A percentile compares a stretch with the other conserved stretches of the same genome.
phyloP scores from a whole-genome alignment of 108 stramenopile species.

The Skeletonema tropicum region DNA sequence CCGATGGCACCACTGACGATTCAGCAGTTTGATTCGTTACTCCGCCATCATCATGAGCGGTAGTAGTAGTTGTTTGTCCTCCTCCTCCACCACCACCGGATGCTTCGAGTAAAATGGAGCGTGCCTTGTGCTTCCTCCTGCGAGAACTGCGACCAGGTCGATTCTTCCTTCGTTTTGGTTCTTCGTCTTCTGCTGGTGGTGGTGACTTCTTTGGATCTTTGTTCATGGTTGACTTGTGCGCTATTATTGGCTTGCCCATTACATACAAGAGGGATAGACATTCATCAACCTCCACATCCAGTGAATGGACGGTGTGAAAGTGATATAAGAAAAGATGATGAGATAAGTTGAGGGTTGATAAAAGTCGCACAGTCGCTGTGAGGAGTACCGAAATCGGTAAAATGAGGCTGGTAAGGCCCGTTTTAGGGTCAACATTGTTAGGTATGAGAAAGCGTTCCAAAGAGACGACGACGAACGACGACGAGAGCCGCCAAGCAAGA shows the following conservation, averaged over 20 bases:
- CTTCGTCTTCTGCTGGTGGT: background rate
- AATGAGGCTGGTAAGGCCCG: no score
- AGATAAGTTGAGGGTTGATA: no score
- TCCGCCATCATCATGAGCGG: no score
- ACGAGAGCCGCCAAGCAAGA: no score
- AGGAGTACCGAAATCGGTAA: no score
- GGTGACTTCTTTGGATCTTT: background rate
- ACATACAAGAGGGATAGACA: no score
- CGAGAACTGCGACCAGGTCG: conserved; percentile 21
- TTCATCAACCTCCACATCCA: no score
- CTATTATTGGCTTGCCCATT: background rate
- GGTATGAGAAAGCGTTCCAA: no score
- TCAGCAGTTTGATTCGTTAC: background rate
- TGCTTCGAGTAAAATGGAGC: conserved; percentile 13
- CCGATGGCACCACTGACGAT: conserved; percentile 7
- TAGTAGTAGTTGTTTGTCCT: background rate
- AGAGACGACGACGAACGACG: no score
- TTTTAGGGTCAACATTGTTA: background rate
- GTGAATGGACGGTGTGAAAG: no score
- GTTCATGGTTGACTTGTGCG: background rate
- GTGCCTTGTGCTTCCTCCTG: conserved; percentile 34
- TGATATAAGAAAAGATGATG: no score
- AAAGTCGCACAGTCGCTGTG: no score
- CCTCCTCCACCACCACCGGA: background rate
- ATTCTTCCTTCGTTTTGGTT: background rate